Evolutionary conservation across 495 filamentous ascomycete species (phyloP).

Genomic region (Penicillium fimorum): DNA sequence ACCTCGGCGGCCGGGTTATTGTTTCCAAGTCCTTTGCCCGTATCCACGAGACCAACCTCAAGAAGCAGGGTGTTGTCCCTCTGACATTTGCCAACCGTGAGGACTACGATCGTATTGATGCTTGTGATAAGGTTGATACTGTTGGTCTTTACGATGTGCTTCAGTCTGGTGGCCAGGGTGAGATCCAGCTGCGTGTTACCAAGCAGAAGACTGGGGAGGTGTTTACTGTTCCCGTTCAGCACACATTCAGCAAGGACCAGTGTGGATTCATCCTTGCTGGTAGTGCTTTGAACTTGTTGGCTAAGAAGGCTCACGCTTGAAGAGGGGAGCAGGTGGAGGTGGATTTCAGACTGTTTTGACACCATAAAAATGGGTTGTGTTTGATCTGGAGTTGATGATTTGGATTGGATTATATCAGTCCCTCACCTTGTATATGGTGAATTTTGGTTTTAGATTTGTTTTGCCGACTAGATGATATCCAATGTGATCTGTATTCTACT

Average conservation of each 20-base stretch:
- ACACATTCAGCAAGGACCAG: conserved; percentile 85
- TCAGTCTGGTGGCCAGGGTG: conserved; percentile 73
- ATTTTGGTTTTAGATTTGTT: conserved; percentile 19
- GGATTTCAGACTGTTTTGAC: conserved; percentile 7
- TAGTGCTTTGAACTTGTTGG: conserved; percentile 86
- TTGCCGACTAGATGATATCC: conserved; percentile 34
- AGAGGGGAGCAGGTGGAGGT: not conserved
- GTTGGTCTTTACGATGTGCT: conserved; percentile 81
- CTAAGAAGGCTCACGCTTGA: conserved; percentile 47
- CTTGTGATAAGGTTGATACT: conserved; percentile 78
- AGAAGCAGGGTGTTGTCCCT: conserved; percentile 97
- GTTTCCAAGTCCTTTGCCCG: conserved; percentile 89
- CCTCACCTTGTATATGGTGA: conserved; percentile 17
- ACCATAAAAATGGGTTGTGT: conserved; percentile 18
- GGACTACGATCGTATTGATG: conserved; percentile 83
- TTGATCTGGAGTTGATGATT: conserved; percentile 23
- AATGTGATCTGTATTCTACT: conserved; percentile 34
- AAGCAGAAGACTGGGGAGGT: conserved; percentile 60
- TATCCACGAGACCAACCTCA: conserved; percentile 98
- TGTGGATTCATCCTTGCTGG: conserved; percentile 87
- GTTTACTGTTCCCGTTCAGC: conserved; percentile 50
- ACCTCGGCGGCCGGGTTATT: conserved; percentile 84
- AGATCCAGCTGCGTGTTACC: conserved; percentile 65
- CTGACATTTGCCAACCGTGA: conserved; percentile 79
- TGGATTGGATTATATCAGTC: conserved; percentile 19